Percentiles rank a stretch among this genome's conserved stretches.
These are phyloP conservation scores for Lodderomyces pseudojiufengensis DNA, from an alignment of 1,139 yeast species.

Conservation along the genomic window DNA sequence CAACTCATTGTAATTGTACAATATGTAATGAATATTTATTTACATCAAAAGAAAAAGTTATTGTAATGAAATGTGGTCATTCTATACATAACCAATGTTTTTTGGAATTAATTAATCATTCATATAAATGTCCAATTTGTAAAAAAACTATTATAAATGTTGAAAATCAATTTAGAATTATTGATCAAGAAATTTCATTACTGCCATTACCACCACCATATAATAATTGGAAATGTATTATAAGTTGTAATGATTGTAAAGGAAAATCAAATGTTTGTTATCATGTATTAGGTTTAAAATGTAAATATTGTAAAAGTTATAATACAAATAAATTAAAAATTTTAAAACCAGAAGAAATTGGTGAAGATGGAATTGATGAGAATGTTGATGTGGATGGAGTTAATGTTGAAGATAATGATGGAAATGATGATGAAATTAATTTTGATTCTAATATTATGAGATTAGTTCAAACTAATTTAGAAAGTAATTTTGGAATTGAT, in stretches of 20 bases:
- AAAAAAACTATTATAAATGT: constrained; percentile 79
- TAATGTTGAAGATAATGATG: constrained; percentile 4
- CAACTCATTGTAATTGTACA: constrained; percentile 90
- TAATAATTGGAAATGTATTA: constrained; percentile 67
- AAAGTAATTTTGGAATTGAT: constrained; percentile 37
- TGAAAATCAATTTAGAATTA: constrained; percentile 81
- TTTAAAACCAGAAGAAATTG: constrained; percentile 58
- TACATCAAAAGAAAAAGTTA: constrained; percentile 79
- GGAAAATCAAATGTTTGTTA: constrained; percentile 75
- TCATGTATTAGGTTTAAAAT: constrained; percentile 83
- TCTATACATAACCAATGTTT: constrained; percentile 86
- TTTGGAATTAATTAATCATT: constrained; percentile 71
- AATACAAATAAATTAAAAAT: constrained; percentile 73
- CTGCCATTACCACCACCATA: constrained; percentile 83
- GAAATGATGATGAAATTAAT: constrained; percentile 8
- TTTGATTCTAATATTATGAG: constrained; percentile 24
- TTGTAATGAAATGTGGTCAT: constrained; percentile 93
- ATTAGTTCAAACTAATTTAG: constrained; percentile 34
- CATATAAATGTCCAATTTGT: constrained; percentile 89
- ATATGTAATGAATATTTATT: constrained; percentile 91
- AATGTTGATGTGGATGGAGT: constrained; percentile 13
- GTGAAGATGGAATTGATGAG: constrained; percentile 36
- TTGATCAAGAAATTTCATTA: constrained; percentile 75
- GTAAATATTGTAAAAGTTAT: constrained; percentile 82
- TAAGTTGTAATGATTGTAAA: constrained; percentile 85